Percentiles rank a stretch among this genome's conserved stretches.
These are phyloP conservation scores for Sicyos edulis DNA, from an alignment of 306 rosid species.

Conservation along the genomic window DNA sequence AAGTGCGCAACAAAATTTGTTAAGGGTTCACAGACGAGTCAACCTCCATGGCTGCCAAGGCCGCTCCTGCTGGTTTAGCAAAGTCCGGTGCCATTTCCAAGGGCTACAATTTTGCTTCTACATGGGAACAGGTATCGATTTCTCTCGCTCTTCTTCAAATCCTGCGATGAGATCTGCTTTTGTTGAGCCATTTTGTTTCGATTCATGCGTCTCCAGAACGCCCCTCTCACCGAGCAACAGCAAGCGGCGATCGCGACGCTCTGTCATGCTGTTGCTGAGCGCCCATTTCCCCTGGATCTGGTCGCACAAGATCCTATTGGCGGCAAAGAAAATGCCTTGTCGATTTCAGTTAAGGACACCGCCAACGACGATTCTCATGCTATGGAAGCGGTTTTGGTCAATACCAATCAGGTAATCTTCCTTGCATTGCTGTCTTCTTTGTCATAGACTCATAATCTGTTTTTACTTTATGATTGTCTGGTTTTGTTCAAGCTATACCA, in stretches of 20 bases:
- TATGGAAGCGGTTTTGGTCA: slow-evolving; percentile 64
- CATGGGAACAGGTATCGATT: slow-evolving; percentile 76
- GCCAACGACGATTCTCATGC: slow-evolving; percentile 48
- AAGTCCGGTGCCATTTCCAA: slow-evolving; percentile 79
- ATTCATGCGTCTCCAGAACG: slow-evolving; percentile 38
- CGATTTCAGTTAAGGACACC: slow-evolving; percentile 47
- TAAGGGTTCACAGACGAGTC: not conserved
- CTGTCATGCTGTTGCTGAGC: slow-evolving; percentile 74
- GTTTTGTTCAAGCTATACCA: not conserved
- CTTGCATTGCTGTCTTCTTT: not conserved
- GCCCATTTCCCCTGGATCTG: slow-evolving; percentile 73
- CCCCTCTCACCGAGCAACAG: slow-evolving; percentile 80
- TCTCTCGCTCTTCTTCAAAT: slow-evolving; percentile 3
- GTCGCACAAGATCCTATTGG: slow-evolving; percentile 53
- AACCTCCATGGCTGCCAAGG: slow-evolving; percentile 33
- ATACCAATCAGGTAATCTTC: slow-evolving; percentile 64
- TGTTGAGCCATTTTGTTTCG: not conserved
- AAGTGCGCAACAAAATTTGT: too few species aligned
- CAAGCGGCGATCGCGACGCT: slow-evolving; percentile 55
- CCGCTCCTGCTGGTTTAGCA: slow-evolving; percentile 39
- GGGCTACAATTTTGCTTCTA: slow-evolving; percentile 85
- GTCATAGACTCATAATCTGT: not conserved
- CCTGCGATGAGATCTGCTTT: not conserved
- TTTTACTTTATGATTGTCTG: slow-evolving; percentile 12
- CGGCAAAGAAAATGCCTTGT: slow-evolving; percentile 45